These are phyloP conservation scores for Podila minutissima DNA, from an alignment of 192 early-diverging fungal genomes.

Conservation along the genomic window DNA sequence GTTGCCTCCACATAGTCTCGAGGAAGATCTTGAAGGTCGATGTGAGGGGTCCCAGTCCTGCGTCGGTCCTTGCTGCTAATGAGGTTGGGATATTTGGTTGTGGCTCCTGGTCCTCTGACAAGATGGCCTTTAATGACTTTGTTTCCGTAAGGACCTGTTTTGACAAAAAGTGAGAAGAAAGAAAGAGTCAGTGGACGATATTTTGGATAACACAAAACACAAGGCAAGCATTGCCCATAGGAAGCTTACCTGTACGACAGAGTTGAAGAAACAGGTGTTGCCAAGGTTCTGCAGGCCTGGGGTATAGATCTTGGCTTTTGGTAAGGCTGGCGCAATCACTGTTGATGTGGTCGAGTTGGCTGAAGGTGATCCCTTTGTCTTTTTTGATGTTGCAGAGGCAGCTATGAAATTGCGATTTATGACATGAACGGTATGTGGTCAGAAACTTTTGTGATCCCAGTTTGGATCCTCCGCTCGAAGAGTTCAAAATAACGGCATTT, in stretches of 20 bases:
- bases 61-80: conserved; percentile 23
- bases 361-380: conserved; percentile 10
- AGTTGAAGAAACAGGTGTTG: conserved; percentile 88
- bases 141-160: conserved; percentile 36
- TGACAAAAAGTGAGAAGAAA: neutral
- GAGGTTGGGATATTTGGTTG: conserved; percentile 9
- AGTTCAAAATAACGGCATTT: neutral
- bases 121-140: conserved; percentile 28
- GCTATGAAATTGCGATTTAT: neutral
- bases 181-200: neutral
- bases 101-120: conserved; percentile 18
- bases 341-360: neutral
- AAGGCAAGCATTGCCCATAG: neutral
- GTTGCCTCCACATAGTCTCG: conserved; percentile 36
- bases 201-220: neutral
- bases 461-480: neutral
- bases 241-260: conserved; percentile 65
- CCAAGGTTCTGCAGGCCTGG: conserved; percentile 77
- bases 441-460: neutral
- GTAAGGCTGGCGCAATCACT: neutral
- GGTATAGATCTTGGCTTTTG: conserved; percentile 29
- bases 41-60: conserved; percentile 22
- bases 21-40: conserved; percentile 30
- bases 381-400: conserved; percentile 8
- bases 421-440: neutral